phyloP scores from a whole-genome alignment of 1,139 yeast genomes.

The Scheffersomyces illinoinensis region DNA sequence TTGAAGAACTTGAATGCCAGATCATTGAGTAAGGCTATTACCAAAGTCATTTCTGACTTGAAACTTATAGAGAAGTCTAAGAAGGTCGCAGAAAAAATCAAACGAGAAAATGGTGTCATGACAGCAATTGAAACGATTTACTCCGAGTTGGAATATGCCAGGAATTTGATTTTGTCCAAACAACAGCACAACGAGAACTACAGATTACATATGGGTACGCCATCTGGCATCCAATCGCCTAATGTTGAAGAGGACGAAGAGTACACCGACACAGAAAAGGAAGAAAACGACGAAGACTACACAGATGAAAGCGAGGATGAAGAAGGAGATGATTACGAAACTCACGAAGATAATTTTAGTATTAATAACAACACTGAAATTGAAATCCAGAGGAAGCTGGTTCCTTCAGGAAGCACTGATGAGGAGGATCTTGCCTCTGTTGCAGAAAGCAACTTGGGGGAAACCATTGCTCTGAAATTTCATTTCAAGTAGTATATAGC shows the following conservation, averaged over 20 bases:
- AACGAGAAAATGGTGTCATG: constrained; percentile 74
- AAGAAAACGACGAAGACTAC: constrained; percentile 14
- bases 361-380: neutral
- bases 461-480: neutral
- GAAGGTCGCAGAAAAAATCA: constrained; percentile 59
- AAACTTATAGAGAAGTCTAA: constrained; percentile 68
- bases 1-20: constrained; percentile 67
- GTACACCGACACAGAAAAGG: constrained; percentile 14
- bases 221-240: constrained; percentile 32
- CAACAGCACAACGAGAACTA: constrained; percentile 26
- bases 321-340: constrained; percentile 4
- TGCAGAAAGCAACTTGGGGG: neutral
- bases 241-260: constrained; percentile 21
- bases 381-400: neutral
- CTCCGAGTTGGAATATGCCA: constrained; percentile 77
- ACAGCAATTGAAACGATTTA: constrained; percentile 77
- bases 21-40: constrained; percentile 65
- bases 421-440: neutral
- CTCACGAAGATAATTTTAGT: constrained; percentile 1
- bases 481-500: neutral
- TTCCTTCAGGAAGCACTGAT: neutral
- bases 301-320: constrained; percentile 3
- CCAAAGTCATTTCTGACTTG: constrained; percentile 64
- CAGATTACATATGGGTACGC: constrained; percentile 15
- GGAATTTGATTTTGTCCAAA: constrained; percentile 41